Evolutionary conservation across 2,329 filamentous ascomycete genomes (phyloP).

Genomic region (Diaporthe longicolla): DNA sequence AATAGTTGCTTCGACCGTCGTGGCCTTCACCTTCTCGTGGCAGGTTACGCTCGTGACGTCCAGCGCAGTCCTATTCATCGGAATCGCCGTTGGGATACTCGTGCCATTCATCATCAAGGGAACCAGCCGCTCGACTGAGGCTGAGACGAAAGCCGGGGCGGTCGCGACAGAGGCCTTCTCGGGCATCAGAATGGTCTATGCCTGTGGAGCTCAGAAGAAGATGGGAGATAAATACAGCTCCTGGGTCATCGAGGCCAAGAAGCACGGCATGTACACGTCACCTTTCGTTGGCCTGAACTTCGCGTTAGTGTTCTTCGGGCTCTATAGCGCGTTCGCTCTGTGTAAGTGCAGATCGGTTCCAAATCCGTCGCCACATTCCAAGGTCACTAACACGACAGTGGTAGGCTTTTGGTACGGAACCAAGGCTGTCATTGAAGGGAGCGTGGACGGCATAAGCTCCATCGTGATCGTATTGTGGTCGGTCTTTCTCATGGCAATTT

Average conservation of each 20-base stretch:
- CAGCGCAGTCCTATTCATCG: constrained; percentile 69
- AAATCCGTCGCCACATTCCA: not conserved
- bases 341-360: not conserved
- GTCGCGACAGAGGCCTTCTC: constrained; percentile 73
- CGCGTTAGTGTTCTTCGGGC: constrained; percentile 67
- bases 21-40: constrained; percentile 72
- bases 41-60: constrained; percentile 71
- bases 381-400: constrained; percentile 47
- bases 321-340: constrained; percentile 56
- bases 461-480: constrained; percentile 72
- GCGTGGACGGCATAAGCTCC: constrained; percentile 64
- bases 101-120: constrained; percentile 71
- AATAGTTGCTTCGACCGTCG: constrained; percentile 62
- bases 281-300: constrained; percentile 69
- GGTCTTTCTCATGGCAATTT: constrained; percentile 70
- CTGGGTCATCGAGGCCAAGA: constrained; percentile 68
- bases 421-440: constrained; percentile 62
- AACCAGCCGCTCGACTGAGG: constrained; percentile 59
- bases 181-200: constrained; percentile 73
- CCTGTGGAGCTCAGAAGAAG: constrained; percentile 72
- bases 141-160: constrained; percentile 70
- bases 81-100: constrained; percentile 61
- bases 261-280: constrained; percentile 62
- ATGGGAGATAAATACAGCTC: constrained; percentile 66
- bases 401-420: constrained; percentile 76